Percentiles rank a stretch among this genome's conserved stretches.
These are phyloP conservation scores for Gymnopus androsaceus DNA, from an alignment of 1,284 basidiomycete genomes.

Conservation along the genomic window DNA sequence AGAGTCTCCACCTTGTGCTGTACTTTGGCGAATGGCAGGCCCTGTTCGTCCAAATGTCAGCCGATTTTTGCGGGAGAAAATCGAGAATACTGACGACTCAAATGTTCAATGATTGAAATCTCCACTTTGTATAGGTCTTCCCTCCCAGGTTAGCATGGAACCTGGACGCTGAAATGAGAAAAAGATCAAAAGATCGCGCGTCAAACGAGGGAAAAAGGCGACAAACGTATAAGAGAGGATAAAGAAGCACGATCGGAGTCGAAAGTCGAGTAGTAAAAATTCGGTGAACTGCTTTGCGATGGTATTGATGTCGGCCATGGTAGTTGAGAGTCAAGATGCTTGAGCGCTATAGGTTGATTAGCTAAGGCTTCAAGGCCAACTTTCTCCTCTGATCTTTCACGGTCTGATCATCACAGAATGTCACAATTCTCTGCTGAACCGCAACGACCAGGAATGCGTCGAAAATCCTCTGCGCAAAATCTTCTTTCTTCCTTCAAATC, in stretches of 20 bases:
- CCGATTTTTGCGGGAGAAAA: too few species aligned
- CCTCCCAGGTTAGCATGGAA: constrained; percentile 94
- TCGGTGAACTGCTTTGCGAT: constrained; percentile 70
- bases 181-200: constrained; percentile 27
- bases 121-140: constrained; percentile 63
- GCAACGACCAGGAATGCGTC: constrained; percentile 65
- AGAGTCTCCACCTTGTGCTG: constrained; percentile 82
- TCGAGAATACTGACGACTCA: constrained; percentile 74
- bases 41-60: too few species aligned
- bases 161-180: constrained; percentile 59
- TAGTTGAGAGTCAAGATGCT: constrained; percentile 24
- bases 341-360: constrained; percentile 21
- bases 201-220: constrained; percentile 20
- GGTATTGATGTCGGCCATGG: constrained; percentile 72
- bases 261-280: constrained; percentile 79
- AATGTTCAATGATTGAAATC: constrained; percentile 73
- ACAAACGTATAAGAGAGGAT: constrained; percentile 73
- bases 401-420: not conserved
- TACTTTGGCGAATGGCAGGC: constrained; percentile 82
- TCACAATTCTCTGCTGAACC: constrained; percentile 15
- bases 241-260: constrained; percentile 61
- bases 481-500: constrained; percentile 75
- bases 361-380: too few species aligned
- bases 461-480: constrained; percentile 84
- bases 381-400: not conserved